Conservation (phyloP, 371 early-diverging fungal genomes). For the Mortierella sp. region DNA sequence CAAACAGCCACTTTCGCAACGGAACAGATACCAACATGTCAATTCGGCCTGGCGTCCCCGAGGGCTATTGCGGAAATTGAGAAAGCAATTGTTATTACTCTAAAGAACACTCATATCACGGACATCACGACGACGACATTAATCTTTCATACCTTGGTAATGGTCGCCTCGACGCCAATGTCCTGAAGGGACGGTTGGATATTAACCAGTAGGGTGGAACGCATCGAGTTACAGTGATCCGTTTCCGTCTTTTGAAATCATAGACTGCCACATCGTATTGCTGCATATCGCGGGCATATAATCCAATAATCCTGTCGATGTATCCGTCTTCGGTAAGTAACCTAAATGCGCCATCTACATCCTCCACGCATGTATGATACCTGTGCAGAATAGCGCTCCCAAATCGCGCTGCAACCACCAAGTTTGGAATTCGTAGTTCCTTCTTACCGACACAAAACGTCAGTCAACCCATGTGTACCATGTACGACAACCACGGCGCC, state of each 20-base stretch:
- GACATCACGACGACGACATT: background rate
- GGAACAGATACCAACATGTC: slow-evolving; percentile 38
- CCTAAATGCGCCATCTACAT: slow-evolving; percentile 34
- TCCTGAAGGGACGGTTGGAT: slow-evolving; percentile 40
- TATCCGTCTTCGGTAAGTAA: slow-evolving; percentile 22
- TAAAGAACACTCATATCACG: background rate
- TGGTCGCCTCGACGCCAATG: slow-evolving; percentile 29
- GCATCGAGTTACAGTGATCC: slow-evolving; percentile 39
- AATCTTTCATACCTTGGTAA: slow-evolving; percentile 29
- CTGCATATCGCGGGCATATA: slow-evolving; percentile 37
- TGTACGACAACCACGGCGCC: slow-evolving; percentile 45
- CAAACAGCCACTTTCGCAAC: slow-evolving; percentile 24
- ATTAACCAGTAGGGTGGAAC: slow-evolving; percentile 32
- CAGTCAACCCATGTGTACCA: slow-evolving; percentile 51
- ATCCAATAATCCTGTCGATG: slow-evolving; percentile 31
- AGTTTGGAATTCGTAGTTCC: slow-evolving; percentile 41
- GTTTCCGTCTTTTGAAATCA: slow-evolving; percentile 44
- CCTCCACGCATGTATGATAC: slow-evolving; percentile 23
- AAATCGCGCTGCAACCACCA: slow-evolving; percentile 43
- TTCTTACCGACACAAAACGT: slow-evolving; percentile 39
- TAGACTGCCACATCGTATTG: slow-evolving; percentile 20
- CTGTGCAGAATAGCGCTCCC: slow-evolving; percentile 37
- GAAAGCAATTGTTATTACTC: slow-evolving; percentile 4
- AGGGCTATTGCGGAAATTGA: slow-evolving; percentile 22
- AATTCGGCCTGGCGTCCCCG: slow-evolving; percentile 31